Evolutionary conservation across 805 yeast species (phyloP), one percentile per base, ranked within the genome.

Genomic region (Tetrapisispora phaffii): DNA sequence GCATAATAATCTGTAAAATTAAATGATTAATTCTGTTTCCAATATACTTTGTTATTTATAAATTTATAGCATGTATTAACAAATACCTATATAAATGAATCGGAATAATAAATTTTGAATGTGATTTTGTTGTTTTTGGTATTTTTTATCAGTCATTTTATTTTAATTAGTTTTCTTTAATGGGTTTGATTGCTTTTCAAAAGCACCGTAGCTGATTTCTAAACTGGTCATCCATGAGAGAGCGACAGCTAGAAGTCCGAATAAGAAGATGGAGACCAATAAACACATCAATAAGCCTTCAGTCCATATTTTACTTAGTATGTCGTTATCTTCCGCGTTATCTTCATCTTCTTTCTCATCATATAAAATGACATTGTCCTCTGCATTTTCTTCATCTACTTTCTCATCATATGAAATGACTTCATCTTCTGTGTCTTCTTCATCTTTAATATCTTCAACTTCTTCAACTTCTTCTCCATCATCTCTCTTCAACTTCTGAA

Each of bases 181-280:
- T 50, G 65, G 65, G 40, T 60, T 60, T 5, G 62, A 51, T 28
- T 63, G 51, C 47, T 80, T 85, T 48, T 86, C 95, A 57, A 88
- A 81, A 13, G 95, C 80, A 52, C 78, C 78, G 70, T 88, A 87
- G 57, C 90, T 76, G 54, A 88, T 83, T 58, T 83, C 80, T 52
- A 88, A 65, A 19, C 81, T 70, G 21, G 77, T 60, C 40, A 86
- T 67, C 93, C 95, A 86, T 42, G 75, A 58, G 49, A 87, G 71
- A 15, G 94, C 90, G 42, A 73, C 67, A 41, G 70, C 58, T 45
- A 86, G 67, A 34, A 86, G 70, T 31, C 65, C 65, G 19, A 85
- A 46, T 51, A 88, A 68, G 49, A 85, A 62, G 12, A 74, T 61
- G 2, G 86, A 71, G 16, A 86, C 87, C 36, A 89, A 63, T 47